Percentiles rank a stretch among this genome's conserved stretches.
Evolutionary conservation across 352 stramenopile genomes (phyloP).

Genomic region (Phytophthora cryptogea): DNA sequence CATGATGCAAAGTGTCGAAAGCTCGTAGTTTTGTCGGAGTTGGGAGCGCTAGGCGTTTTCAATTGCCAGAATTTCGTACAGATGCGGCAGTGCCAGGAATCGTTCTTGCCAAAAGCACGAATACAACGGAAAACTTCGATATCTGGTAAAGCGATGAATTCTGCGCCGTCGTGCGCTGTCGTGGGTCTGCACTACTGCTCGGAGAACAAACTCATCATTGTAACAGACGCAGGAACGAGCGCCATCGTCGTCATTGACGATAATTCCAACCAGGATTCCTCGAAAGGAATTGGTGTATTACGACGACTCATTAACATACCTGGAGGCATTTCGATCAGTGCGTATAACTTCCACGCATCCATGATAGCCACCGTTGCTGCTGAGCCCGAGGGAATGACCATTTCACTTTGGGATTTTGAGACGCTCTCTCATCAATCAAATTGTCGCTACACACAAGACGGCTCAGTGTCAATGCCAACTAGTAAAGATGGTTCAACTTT

Average conservation of each 20-base stretch:
- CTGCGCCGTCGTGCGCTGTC: constrained; percentile 46
- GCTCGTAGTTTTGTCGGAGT: constrained; percentile 59
- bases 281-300: constrained; percentile 53
- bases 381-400: constrained; percentile 29
- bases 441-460: constrained; percentile 36
- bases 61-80: constrained; percentile 79
- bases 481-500: constrained; percentile 5
- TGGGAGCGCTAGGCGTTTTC: constrained; percentile 65
- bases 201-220: constrained; percentile 73
- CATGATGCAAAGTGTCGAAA: constrained; percentile 69
- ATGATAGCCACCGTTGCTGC: constrained; percentile 64
- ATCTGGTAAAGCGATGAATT: constrained; percentile 6
- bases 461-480: constrained; percentile 2
- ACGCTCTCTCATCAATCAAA: constrained; percentile 50
- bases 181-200: constrained; percentile 75
- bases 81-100: constrained; percentile 67
- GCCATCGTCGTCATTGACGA: constrained; percentile 75
- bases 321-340: constrained; percentile 50
- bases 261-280: constrained; percentile 51
- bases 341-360: constrained; percentile 69
- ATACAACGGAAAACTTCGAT: neutral
- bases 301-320: constrained; percentile 65
- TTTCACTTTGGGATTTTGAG: constrained; percentile 84
- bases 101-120: constrained; percentile 32
- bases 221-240: constrained; percentile 44